A percentile compares a stretch with the other conserved stretches of the same genome.
Conservation (phyloP, 345 rosid species). For the Populus simonii region DNA sequence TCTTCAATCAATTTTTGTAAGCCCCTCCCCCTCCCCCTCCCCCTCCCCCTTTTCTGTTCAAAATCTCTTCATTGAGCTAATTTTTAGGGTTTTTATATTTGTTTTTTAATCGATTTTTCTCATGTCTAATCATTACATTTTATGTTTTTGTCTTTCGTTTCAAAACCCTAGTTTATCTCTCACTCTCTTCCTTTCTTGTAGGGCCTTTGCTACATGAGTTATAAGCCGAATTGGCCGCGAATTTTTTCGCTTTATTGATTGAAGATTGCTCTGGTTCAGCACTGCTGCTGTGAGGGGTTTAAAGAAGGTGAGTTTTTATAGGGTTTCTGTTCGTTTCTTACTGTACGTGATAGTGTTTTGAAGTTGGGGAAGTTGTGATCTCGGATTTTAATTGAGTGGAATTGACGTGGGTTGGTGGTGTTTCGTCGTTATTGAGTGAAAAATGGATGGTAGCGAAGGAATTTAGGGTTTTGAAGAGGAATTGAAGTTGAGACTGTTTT, state of each 20-base stretch:
- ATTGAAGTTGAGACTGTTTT: background rate
- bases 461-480: background rate
- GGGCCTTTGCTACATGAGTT: background rate
- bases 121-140: background rate
- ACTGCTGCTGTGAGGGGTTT: background rate
- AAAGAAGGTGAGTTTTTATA: background rate
- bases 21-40: background rate
- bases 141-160: background rate
- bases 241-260: background rate
- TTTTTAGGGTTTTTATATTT: background rate
- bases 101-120: background rate
- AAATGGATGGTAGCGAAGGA: background rate
- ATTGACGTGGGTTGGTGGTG: background rate
- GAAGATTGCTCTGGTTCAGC: background rate
- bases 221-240: background rate
- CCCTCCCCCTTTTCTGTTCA: background rate
- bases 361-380: background rate
- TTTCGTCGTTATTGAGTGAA: background rate
- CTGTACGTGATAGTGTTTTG: background rate
- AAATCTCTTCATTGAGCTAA: background rate
- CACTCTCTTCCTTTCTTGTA: background rate
- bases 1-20: background rate
- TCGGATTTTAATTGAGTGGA: background rate
- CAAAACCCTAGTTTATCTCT: background rate
- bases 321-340: background rate